These are phyloP conservation scores for Vigna radiata DNA, from an alignment of 306 rosid species.

Conservation along the genomic window DNA sequence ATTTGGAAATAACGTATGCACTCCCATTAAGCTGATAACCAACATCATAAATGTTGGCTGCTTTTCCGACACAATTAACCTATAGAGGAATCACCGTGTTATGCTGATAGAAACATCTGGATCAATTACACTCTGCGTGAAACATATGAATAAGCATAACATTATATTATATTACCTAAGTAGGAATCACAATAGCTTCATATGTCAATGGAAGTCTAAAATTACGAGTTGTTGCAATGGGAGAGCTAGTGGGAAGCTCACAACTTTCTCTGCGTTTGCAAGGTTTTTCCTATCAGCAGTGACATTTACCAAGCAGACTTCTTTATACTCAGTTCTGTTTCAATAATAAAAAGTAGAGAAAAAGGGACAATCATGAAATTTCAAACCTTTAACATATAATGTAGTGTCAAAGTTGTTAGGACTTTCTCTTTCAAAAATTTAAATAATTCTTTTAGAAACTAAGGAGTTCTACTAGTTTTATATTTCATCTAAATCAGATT, in stretches of 20 bases:
- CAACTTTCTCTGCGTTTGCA: conserved; percentile 56
- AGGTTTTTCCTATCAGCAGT: conserved; percentile 83
- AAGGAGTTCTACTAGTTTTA: too few relatives aligned
- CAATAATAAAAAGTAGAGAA: conserved; percentile 1
- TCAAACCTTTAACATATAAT: conserved; percentile 20
- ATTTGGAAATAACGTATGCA: conserved; percentile 89
- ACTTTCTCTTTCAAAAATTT: not conserved
- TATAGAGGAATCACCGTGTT: conserved; percentile 53
- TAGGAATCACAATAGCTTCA: conserved; percentile 92
- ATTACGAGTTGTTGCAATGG: conserved; percentile 62
- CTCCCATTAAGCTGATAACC: conserved; percentile 91
- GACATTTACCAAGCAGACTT: conserved; percentile 79
- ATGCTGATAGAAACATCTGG: conserved; percentile 27
- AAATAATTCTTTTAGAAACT: not conserved
- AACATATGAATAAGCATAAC: conserved; percentile 28
- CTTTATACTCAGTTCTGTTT: conserved; percentile 42
- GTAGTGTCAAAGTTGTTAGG: not conserved
- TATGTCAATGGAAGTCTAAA: conserved; percentile 66
- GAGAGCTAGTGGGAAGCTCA: conserved; percentile 77
- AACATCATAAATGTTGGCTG: conserved; percentile 76
- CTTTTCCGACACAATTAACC: conserved; percentile 98
- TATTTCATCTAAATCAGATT: not conserved
- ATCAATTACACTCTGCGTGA: not conserved
- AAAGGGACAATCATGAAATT: conserved; percentile 34
- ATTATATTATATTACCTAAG: conserved; percentile 68